A percentile compares a stretch with the other conserved stretches of the same genome.
Evolutionary conservation across 441 rosid species (phyloP).

Genomic region (Aleurites moluccanus): DNA sequence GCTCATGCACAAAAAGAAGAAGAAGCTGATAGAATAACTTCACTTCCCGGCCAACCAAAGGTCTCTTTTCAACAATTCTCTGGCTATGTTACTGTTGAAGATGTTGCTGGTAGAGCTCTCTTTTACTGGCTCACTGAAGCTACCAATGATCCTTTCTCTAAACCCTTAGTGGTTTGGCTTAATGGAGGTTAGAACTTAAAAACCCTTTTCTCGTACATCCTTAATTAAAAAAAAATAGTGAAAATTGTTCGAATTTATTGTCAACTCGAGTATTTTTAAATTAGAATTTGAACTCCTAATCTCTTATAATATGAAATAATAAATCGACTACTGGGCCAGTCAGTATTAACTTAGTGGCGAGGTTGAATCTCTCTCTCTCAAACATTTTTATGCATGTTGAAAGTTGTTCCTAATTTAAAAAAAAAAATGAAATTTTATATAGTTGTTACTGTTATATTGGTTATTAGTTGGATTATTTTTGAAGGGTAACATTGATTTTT

Average conservation of each 20-base stretch:
- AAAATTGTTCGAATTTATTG: too few relatives aligned
- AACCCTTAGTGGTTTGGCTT: constrained; percentile 91
- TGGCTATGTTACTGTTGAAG: constrained; percentile 78
- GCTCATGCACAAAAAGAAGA: constrained; percentile 28
- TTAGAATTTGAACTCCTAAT: too few relatives aligned
- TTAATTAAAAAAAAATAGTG: too few relatives aligned
- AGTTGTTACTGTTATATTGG: constrained; percentile 40
- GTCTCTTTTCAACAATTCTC: constrained; percentile 89
- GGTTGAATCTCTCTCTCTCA: too few relatives aligned
- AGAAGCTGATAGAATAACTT: constrained; percentile 63
- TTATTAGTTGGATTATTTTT: background rate
- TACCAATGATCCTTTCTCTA: constrained; percentile 43
- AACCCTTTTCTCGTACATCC: too few relatives aligned
- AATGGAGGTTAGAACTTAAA: constrained; percentile 67
- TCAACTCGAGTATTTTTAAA: too few relatives aligned
- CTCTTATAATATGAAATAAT: too few relatives aligned
- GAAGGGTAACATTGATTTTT: background rate
- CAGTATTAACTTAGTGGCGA: background rate
- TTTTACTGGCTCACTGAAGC: constrained; percentile 98
- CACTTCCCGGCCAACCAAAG: constrained; percentile 93
- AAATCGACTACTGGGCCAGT: background rate
- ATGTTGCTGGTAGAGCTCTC: constrained; percentile 73
- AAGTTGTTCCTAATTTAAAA: too few relatives aligned
- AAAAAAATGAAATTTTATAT: too few relatives aligned
- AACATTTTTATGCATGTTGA: background rate